Conservation (phyloP, 2,329 filamentous ascomycete genomes). For the Cercospora zeae-maydis region DNA sequence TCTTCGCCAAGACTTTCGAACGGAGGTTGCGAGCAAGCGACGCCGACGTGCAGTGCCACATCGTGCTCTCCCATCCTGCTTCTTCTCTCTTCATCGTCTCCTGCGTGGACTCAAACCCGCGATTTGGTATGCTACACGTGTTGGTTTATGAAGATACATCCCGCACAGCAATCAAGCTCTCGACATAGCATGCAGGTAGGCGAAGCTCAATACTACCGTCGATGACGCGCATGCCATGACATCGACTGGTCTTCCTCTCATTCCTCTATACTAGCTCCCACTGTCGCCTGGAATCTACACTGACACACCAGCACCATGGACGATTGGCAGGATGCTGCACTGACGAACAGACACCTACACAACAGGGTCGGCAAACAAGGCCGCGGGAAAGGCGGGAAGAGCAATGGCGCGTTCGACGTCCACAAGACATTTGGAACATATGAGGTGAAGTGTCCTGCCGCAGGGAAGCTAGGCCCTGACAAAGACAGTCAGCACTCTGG, state of each 20-base stretch:
- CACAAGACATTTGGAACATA: slow-evolving; percentile 8
- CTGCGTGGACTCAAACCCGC: too few relatives aligned
- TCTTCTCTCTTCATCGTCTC: too few relatives aligned
- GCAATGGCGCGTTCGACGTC: slow-evolving; percentile 5
- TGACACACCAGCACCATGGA: not conserved
- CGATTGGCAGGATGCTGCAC: slow-evolving; percentile 11
- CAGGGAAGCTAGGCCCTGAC: not conserved
- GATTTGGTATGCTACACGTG: too few relatives aligned
- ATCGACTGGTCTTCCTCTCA: not conserved
- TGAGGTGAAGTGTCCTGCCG: slow-evolving; percentile 5
- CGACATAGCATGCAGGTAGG: not conserved
- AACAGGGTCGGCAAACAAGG: slow-evolving; percentile 1
- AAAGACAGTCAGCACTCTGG: not conserved
- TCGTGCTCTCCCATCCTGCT: too few relatives aligned
- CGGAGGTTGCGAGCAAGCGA: too few relatives aligned
- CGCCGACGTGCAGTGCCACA: too few relatives aligned
- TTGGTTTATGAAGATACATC: too few relatives aligned
- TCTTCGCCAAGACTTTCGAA: too few relatives aligned
- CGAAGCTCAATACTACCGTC: not conserved
- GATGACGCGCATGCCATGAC: not conserved
- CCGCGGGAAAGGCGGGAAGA: slow-evolving; percentile 1
- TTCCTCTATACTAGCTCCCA: not conserved
- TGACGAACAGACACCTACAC: slow-evolving; percentile 9
- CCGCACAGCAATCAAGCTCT: too few relatives aligned
- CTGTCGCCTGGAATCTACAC: not conserved